phyloP scores from a whole-genome alignment of 2,329 filamentous ascomycete species.

The Cladosporium sp. region DNA sequence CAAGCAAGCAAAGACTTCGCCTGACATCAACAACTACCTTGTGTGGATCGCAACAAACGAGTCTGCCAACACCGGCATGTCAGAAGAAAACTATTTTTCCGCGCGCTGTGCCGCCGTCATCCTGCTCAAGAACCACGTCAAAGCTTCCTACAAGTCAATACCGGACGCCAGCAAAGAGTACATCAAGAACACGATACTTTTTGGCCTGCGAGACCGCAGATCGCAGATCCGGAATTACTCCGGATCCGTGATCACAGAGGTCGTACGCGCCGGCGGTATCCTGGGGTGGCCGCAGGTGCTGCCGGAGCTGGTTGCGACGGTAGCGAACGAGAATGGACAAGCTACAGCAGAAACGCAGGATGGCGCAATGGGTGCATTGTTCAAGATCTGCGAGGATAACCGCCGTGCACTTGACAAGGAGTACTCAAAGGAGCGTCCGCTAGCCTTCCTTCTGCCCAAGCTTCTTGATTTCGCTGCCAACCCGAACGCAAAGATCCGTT shows the following conservation, averaged over 20 bases:
- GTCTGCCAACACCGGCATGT: slow-evolving; percentile 56
- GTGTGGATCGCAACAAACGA: slow-evolving; percentile 78
- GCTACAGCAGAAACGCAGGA: slow-evolving; percentile 77
- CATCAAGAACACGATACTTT: slow-evolving; percentile 75
- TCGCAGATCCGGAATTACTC: slow-evolving; percentile 83
- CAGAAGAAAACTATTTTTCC: slow-evolving; percentile 64
- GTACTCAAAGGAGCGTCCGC: slow-evolving; percentile 82
- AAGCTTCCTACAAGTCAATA: slow-evolving; percentile 71
- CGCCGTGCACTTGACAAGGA: slow-evolving; percentile 81
- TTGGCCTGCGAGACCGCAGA: slow-evolving; percentile 78
- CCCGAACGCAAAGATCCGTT: slow-evolving; percentile 72
- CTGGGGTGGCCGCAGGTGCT: slow-evolving; percentile 89
- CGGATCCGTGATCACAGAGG: slow-evolving; percentile 90
- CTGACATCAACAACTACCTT: slow-evolving; percentile 96
- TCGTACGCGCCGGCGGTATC: slow-evolving; percentile 80
- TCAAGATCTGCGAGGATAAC: slow-evolving; percentile 98
- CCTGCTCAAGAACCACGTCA: slow-evolving; percentile 94
- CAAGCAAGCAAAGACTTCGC: slow-evolving; percentile 78
- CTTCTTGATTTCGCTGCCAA: slow-evolving; percentile 83
- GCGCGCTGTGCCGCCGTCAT: slow-evolving; percentile 86
- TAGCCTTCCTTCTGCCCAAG: slow-evolving; percentile 86
- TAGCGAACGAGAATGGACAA: slow-evolving; percentile 62
- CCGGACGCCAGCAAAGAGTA: slow-evolving; percentile 71
- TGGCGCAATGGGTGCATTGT: slow-evolving; percentile 86
- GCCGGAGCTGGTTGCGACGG: slow-evolving; percentile 75